Conservation (phyloP, 192 early-diverging fungal genomes). For the Piromyces sp. region DNA sequence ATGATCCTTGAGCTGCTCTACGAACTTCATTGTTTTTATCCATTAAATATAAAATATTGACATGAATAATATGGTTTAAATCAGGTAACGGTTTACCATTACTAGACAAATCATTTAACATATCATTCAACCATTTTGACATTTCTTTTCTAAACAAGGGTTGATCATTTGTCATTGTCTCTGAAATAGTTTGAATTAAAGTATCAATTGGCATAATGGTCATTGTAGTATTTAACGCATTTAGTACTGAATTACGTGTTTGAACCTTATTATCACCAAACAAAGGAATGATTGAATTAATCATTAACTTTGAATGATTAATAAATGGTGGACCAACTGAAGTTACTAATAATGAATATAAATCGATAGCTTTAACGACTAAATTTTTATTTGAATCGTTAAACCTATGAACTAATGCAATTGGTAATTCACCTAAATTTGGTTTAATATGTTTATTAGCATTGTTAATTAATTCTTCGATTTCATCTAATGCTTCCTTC, state of each 20-base stretch:
- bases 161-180: conserved; percentile 56
- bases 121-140: conserved; percentile 57
- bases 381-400: conserved; percentile 85
- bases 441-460: conserved; percentile 72
- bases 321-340: conserved; percentile 81
- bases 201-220: conserved; percentile 29
- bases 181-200: conserved; percentile 41
- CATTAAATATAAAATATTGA: conserved; percentile 64
- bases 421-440: conserved; percentile 56
- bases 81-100: conserved; percentile 28
- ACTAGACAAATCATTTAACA: conserved; percentile 22
- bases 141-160: conserved; percentile 78
- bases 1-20: conserved; percentile 55
- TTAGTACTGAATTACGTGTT: conserved; percentile 56
- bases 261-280: conserved; percentile 83
- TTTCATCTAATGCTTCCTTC: conserved; percentile 76
- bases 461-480: conserved; percentile 50
- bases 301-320: conserved; percentile 47
- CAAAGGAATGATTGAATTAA: conserved; percentile 47
- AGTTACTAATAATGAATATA: conserved; percentile 53
- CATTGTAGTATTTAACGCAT: conserved; percentile 40
- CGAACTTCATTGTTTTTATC: conserved; percentile 81
- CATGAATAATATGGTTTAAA: conserved; percentile 37
- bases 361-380: conserved; percentile 57
- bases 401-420: conserved; percentile 66